phyloP scores from a whole-genome alignment of 108 stramenopile species.

The Nannochloropsis oceanica region DNA sequence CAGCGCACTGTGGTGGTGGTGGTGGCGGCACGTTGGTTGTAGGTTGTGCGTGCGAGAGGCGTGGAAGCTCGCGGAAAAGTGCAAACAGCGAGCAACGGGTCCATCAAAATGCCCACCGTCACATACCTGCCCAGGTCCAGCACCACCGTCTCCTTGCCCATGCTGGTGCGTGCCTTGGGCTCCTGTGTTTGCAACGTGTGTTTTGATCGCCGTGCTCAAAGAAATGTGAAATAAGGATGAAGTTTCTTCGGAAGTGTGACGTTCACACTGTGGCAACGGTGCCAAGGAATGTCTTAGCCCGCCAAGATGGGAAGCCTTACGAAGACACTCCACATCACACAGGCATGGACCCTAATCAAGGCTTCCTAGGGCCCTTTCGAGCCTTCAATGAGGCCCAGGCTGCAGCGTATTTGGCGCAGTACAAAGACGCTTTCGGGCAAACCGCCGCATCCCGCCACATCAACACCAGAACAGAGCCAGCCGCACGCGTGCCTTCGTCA shows the following conservation, averaged over 20 bases:
- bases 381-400: neutral
- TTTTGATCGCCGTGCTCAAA: too few species aligned
- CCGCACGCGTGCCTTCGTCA: too few species aligned
- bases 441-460: neutral
- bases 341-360: neutral
- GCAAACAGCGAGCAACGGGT: neutral
- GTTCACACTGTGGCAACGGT: too few species aligned
- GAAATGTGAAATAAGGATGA: too few species aligned
- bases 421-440: neutral
- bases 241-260: too few species aligned
- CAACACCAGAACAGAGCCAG: too few species aligned
- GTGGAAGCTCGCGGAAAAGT: neutral
- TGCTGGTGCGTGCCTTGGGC: neutral
- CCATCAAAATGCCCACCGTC: neutral
- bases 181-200: neutral
- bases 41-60: too few species aligned
- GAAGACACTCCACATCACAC: too few species aligned
- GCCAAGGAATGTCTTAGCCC: too few species aligned
- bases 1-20: neutral
- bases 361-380: neutral
- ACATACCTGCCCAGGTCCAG: neutral
- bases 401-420: neutral
- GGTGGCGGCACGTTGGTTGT: too few species aligned
- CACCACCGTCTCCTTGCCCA: neutral
- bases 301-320: too few species aligned